Percentiles rank a stretch among this genome's conserved stretches.
Evolutionary conservation across 257 asterid species (phyloP).

Genomic region (Nicotiana undulata): DNA sequence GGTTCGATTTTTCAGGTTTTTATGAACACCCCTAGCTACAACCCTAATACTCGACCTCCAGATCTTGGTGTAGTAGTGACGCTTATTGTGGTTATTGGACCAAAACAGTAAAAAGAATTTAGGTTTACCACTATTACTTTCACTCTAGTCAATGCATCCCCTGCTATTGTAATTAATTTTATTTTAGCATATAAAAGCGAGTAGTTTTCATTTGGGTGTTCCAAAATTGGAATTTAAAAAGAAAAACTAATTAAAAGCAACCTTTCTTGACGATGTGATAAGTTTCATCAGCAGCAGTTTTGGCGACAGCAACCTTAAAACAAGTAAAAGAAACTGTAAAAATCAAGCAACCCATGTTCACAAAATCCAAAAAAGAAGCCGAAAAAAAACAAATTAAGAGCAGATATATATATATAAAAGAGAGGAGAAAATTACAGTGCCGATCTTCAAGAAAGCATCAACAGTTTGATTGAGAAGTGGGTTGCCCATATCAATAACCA

Average conservation of each 20-base stretch:
- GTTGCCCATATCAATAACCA: constrained; percentile 55
- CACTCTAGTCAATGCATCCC: too few relatives aligned
- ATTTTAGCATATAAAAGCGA: too few relatives aligned
- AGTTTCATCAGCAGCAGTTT: constrained; percentile 67
- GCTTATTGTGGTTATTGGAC: neutral
- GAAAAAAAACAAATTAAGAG: too few relatives aligned
- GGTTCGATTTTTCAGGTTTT: too few relatives aligned
- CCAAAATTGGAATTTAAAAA: neutral
- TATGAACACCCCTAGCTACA: too few relatives aligned
- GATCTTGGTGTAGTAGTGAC: too few relatives aligned
- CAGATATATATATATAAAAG: too few relatives aligned
- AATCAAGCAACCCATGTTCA: neutral
- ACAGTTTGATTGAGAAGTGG: constrained; percentile 64
- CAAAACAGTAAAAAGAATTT: neutral
- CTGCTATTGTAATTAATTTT: too few relatives aligned
- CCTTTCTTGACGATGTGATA: constrained; percentile 52
- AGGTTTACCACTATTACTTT: neutral
- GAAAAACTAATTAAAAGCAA: neutral
- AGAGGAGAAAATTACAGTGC: constrained; percentile 35
- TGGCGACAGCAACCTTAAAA: constrained; percentile 67
- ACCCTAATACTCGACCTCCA: too few relatives aligned
- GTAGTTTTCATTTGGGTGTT: too few relatives aligned
- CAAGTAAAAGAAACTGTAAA: neutral
- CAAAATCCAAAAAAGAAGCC: neutral
- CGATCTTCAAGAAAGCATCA: constrained; percentile 74